Conservation (phyloP, 768 basidiomycete species). For the Mycena latifolia region DNA sequence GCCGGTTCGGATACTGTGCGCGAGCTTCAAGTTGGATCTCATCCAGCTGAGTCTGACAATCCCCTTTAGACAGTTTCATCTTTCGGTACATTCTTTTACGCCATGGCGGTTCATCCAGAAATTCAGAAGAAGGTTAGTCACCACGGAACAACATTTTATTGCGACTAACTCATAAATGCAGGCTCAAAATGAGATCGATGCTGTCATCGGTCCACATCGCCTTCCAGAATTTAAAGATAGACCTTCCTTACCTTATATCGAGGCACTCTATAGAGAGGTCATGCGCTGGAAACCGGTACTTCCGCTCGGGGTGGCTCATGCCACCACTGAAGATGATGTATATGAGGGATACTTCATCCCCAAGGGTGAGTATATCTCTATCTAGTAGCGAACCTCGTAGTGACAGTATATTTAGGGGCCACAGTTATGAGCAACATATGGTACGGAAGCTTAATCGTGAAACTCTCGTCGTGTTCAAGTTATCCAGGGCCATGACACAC, state of each 20-base stretch:
- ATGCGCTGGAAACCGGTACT: constrained; percentile 33
- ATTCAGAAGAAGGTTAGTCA: not conserved
- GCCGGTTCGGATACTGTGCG: not conserved
- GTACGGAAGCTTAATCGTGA: constrained; percentile 30
- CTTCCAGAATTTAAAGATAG: constrained; percentile 46
- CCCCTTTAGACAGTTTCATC: constrained; percentile 40
- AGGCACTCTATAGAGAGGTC: constrained; percentile 34
- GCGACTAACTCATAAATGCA: constrained; percentile 31
- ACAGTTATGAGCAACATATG: constrained; percentile 52
- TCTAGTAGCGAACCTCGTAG: not conserved
- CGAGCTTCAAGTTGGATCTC: not conserved
- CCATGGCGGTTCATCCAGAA: constrained; percentile 2
- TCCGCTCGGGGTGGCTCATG: constrained; percentile 34
- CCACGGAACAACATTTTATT: constrained; percentile 3
- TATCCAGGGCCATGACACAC: constrained; percentile 40
- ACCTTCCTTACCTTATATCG: constrained; percentile 25
- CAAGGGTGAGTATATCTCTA: constrained; percentile 33
- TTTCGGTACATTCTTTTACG: constrained; percentile 38
- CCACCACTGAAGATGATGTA: constrained; percentile 42
- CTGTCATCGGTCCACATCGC: constrained; percentile 42
- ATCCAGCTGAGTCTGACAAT: constrained; percentile 14
- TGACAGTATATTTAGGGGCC: constrained; percentile 15
- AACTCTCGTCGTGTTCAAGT: not conserved
- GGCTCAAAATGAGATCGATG: constrained; percentile 46
- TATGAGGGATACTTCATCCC: constrained; percentile 49